Conservation (phyloP, 768 basidiomycete species). For the Boletus vermiculosoides region DNA sequence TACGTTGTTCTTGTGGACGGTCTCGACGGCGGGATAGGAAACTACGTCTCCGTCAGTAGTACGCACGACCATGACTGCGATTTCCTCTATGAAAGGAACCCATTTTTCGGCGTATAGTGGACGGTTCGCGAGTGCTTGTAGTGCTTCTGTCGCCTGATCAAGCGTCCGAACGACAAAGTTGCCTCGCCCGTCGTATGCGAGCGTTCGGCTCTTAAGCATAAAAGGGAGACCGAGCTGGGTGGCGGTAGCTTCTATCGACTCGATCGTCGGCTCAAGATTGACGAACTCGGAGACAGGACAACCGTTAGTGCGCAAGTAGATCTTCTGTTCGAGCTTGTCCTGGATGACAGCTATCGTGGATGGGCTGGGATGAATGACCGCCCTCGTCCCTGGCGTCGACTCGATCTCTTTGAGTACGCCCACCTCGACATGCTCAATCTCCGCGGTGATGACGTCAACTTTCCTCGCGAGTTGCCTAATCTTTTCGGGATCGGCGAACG, state of each 20-base stretch:
- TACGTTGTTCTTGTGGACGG: conserved; percentile 90
- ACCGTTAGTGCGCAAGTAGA: conserved; percentile 48
- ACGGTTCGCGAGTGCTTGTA: conserved; percentile 55
- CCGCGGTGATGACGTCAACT: conserved; percentile 88
- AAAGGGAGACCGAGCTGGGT: conserved; percentile 74
- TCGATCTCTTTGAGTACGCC: conserved; percentile 55
- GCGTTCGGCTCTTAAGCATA: conserved; percentile 94
- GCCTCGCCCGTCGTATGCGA: conserved; percentile 95
- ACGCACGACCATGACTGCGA: conserved; percentile 96
- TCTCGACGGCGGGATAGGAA: conserved; percentile 93
- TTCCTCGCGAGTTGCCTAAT: conserved; percentile 76
- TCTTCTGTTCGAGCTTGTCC: conserved; percentile 66
- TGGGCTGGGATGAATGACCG: conserved; percentile 71
- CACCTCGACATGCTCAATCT: conserved; percentile 95
- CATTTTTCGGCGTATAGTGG: conserved; percentile 93
- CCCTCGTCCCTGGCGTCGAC: conserved; percentile 27
- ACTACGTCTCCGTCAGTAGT: conserved; percentile 66
- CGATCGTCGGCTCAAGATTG: conserved; percentile 51
- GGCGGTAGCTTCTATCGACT: conserved; percentile 53
- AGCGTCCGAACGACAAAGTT: conserved; percentile 73
- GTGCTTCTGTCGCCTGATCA: conserved; percentile 50
- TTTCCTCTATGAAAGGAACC: conserved; percentile 85
- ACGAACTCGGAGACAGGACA: conserved; percentile 61
- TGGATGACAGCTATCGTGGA: conserved; percentile 84
- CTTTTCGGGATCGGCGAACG: conserved; percentile 76